Conservation (phyloP, 768 basidiomycete genomes). For the Tylopilus intermedius region DNA sequence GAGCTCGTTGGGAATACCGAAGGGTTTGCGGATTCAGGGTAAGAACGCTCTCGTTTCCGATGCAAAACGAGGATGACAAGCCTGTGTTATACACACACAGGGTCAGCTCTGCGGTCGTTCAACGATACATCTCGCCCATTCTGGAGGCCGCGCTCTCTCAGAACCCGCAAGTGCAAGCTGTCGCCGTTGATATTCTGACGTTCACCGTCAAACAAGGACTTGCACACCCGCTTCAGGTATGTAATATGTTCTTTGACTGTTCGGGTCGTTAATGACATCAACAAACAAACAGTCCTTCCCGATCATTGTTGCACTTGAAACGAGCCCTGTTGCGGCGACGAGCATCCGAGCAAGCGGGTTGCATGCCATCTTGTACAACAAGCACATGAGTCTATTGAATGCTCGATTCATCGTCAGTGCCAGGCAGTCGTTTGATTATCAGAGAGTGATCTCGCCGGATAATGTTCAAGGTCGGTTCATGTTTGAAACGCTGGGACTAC, state of each 20-base stretch:
- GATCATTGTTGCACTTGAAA: conserved; percentile 89
- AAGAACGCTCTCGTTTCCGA: conserved; percentile 21
- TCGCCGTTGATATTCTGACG: conserved; percentile 85
- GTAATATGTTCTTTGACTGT: conserved; percentile 14
- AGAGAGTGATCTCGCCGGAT: conserved; percentile 49
- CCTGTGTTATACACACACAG: conserved; percentile 44
- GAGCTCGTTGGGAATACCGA: conserved; percentile 94
- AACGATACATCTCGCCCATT: conserved; percentile 83
- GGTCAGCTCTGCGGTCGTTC: conserved; percentile 90
- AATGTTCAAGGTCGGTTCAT: conserved; percentile 46
- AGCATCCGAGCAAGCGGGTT: conserved; percentile 74
- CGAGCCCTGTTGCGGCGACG: conserved; percentile 55
- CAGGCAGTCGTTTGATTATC: conserved; percentile 77
- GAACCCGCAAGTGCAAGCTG: conserved; percentile 64
- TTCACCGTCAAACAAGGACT: conserved; percentile 95
- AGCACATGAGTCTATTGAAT: conserved; percentile 87
- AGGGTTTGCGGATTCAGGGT: conserved; percentile 97
- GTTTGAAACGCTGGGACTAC: background rate
- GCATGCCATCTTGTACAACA: conserved; percentile 77
- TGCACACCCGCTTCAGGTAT: conserved; percentile 87
- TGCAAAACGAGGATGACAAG: background rate
- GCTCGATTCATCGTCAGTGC: conserved; percentile 81
- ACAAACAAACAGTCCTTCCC: conserved; percentile 67
- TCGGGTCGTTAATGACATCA: background rate
- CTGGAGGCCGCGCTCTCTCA: conserved; percentile 74